Base-by-base conservation (phyloP, 2,329 filamentous ascomycete genomes). In the Polytolypa hystricis region DNA sequence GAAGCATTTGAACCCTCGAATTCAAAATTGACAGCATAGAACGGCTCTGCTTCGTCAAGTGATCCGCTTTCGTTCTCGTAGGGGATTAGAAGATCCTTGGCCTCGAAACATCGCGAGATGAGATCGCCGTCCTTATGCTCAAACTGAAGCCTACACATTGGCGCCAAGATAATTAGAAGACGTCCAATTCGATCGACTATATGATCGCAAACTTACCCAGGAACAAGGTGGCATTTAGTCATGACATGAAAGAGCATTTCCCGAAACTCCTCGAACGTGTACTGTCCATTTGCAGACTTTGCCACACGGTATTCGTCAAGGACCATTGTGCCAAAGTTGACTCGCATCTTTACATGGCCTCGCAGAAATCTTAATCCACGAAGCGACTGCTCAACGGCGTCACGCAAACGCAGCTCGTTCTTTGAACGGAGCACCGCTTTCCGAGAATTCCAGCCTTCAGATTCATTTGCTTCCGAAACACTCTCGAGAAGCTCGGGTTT, bases 11-110 rank as follows among this genome's bases (percentile, higher is more conserved):
- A 36, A 3, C 48, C 53, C 10, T 48, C 18, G 18, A 65, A 65
- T 30, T 66, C 61, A 32, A 66, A 61, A 25, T 55, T 60, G 2
- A 60, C 60, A 2, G 60, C 58, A 40, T 60, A 63, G 2, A 47
- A 47, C 5, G 55, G 55, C 15, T 54, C 52, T 5, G 49, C 43
- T 6, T 45, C 33, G 33, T 46, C 36, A 12, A 56, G 42, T 5
- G 47, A 51, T 30, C 25, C 23, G 11, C 44, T 39, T 23, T 43
- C 44, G 27, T 20, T 41, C 18, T 47, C 46, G 29, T 43, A 49
- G 12, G 49, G 53, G 30, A 50, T 51, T 26, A 58, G 50, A 8
- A 60, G 47, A 29, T 51, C 41, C 14, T 29, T 43, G 5, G 53
- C 57, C 16, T 40, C 40, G 29, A 46, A 49, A 29, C 54, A 57